These are phyloP conservation scores for Albifimbria verrucaria DNA, from an alignment of 2,329 filamentous ascomycete species.

Conservation along the genomic window DNA sequence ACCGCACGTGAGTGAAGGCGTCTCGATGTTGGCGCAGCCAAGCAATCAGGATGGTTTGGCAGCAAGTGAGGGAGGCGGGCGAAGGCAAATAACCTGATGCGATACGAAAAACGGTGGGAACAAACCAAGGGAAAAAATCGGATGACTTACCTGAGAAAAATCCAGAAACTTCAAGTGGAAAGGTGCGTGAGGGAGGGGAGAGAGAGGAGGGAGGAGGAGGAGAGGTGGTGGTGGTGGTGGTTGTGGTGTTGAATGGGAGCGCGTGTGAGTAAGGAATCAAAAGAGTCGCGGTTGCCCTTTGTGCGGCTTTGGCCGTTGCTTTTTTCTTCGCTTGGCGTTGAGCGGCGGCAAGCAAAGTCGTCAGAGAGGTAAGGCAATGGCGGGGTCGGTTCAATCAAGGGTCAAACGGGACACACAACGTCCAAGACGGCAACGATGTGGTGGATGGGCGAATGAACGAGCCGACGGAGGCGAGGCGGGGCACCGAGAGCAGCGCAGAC, in stretches of 20 bases:
- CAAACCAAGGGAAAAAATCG: neutral
- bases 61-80: no score
- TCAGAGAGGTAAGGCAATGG: no score
- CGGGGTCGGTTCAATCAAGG: neutral
- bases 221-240: no score
- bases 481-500: no score
- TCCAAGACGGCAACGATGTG: neutral
- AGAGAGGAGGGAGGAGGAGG: constrained; percentile 11
- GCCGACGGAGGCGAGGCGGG: neutral
- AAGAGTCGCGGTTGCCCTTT: neutral
- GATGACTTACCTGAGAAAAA: neutral
- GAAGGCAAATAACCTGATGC: no score
- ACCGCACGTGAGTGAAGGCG: neutral
- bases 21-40: neutral
- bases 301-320: neutral
- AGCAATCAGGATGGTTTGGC: no score
- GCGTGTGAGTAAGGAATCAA: neutral
- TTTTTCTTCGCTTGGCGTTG: neutral
- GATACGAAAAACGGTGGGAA: no score
- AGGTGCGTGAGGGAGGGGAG: constrained; percentile 8
- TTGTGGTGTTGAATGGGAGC: neutral
- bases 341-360: neutral
- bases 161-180: constrained; percentile 1
- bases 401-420: neutral
- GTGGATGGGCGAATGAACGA: neutral